Evolutionary conservation across 1,284 basidiomycete species (phyloP), one percentile per base, ranked within the genome.

Genomic region (Marasmius sp.): DNA sequence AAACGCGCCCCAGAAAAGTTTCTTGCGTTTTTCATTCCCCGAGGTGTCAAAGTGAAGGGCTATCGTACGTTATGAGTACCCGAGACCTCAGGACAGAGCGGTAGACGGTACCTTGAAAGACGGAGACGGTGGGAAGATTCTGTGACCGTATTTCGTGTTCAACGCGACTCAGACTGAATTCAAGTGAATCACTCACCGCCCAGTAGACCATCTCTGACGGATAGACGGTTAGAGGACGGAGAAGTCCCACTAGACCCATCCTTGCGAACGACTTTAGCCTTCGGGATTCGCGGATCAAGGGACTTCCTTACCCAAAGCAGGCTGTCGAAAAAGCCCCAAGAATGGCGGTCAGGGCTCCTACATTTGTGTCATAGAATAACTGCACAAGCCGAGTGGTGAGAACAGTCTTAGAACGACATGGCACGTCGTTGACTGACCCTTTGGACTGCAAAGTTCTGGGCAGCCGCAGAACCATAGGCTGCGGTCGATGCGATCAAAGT

Each of bases 131-230:
- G 0, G 86, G 83, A 20, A 87, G 71, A 67, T 83, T 85, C 81
- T 84, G 48, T 33, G 20, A 22, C 20, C 11, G 33, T 33, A 36
- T 38, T 22, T 49, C 3, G 45, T 50, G 20, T 50, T 39, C 27
- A 11, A 5, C 27, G 16, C 6, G 37, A 41, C 9, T 54, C 12
- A 14, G 3, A 41, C 53, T 34, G 7, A 34, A 36, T 34, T 43
- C 27, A 5, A 27, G 27, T 27, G 5, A 27, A 41, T 8, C 60
- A 74, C 81, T 64, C 66, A 84, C 83, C 57, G 59, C 69, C 77
- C 88, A 89, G 72, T 88, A 89, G 36, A 91, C 85, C 85, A 88
- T 87, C 70, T 86, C 84, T n/a, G 85, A 84, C 0, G 88, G 88
- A 70, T 86, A 86, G 16, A 89, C 87, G 0, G 85, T 84, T 50